phyloP scores from a whole-genome alignment of 306 rosid species.

The Sophora flavescens region DNA sequence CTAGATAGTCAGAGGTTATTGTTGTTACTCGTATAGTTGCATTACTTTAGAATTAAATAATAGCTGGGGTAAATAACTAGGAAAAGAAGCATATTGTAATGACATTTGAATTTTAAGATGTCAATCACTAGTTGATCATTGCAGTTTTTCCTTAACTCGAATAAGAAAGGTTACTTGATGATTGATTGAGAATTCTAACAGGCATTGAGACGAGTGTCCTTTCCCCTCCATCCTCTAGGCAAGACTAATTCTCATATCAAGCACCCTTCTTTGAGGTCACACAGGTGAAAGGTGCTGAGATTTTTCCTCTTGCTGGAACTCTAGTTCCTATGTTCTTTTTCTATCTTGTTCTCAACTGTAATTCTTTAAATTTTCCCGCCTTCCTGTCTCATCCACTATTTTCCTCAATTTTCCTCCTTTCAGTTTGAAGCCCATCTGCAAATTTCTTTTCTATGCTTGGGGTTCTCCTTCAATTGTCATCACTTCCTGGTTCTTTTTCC shows the following conservation, averaged over 20 bases:
- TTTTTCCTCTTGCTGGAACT: not conserved
- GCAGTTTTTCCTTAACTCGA: not conserved
- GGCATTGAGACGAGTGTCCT: not conserved
- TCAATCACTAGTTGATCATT: not conserved
- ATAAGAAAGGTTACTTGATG: not conserved
- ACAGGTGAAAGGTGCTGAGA: not conserved
- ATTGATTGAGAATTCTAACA: not conserved
- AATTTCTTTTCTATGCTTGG: too few relatives aligned
- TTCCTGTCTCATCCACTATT: too few relatives aligned
- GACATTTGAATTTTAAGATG: slow-evolving; percentile 3
- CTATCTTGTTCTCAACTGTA: too few relatives aligned
- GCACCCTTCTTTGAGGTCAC: too few relatives aligned
- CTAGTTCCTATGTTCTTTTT: not conserved
- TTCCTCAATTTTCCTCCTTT: too few relatives aligned
- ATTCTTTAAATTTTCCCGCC: too few relatives aligned
- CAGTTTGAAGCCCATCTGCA: too few relatives aligned
- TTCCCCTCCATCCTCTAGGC: not conserved
- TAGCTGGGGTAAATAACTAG: not conserved
- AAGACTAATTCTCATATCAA: too few relatives aligned
- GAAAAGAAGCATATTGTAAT: slow-evolving; percentile 8
- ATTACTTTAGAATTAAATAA: not conserved
- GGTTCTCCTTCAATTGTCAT: too few relatives aligned
- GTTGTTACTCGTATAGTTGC: not conserved
- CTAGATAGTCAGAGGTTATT: slow-evolving; percentile 1
- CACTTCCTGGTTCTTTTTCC: too few relatives aligned